These are phyloP conservation scores for Trichophyton mentagrophytes DNA, from an alignment of 2,329 filamentous ascomycete genomes.

Conservation along the genomic window DNA sequence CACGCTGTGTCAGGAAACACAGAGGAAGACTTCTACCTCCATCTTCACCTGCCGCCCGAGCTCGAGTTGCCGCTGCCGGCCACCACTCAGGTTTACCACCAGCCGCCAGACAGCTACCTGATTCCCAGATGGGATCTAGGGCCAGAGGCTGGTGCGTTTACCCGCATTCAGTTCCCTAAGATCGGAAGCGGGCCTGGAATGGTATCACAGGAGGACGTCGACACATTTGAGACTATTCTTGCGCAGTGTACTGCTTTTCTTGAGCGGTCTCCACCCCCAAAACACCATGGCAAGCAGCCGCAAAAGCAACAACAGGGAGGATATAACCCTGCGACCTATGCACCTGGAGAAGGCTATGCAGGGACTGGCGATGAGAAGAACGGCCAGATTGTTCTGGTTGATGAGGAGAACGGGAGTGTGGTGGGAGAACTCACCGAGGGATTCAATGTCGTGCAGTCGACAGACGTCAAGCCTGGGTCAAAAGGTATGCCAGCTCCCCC, in stretches of 20 bases:
- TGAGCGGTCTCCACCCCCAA: constrained; percentile 60
- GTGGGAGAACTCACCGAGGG: constrained; percentile 81
- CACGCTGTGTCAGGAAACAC: constrained; percentile 43
- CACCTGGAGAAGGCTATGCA: constrained; percentile 66
- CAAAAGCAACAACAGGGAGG: constrained; percentile 18
- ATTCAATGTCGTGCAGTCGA: constrained; percentile 66
- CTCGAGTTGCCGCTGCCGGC: constrained; percentile 86
- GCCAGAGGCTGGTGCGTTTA: constrained; percentile 78
- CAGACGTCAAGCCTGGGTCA: constrained; percentile 65
- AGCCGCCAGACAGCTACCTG: constrained; percentile 81
- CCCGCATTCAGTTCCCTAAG: constrained; percentile 76
- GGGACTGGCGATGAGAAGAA: constrained; percentile 32
- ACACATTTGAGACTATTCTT: constrained; percentile 94
- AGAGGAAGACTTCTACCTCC: constrained; percentile 91
- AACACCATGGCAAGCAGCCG: constrained; percentile 13
- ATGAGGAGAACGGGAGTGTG: constrained; percentile 92
- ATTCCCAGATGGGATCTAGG: constrained; percentile 93
- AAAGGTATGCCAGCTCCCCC: constrained; percentile 53
- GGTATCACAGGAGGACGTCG: constrained; percentile 77
- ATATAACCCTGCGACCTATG: constrained; percentile 75
- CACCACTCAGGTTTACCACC: constrained; percentile 94
- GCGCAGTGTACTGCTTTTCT: constrained; percentile 96
- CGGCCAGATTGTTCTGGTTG: constrained; percentile 79
- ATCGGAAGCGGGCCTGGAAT: constrained; percentile 50
- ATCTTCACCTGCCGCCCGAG: constrained; percentile 87